Conservation (phyloP, 192 early-diverging fungal genomes). For the Coemansia sp. region DNA sequence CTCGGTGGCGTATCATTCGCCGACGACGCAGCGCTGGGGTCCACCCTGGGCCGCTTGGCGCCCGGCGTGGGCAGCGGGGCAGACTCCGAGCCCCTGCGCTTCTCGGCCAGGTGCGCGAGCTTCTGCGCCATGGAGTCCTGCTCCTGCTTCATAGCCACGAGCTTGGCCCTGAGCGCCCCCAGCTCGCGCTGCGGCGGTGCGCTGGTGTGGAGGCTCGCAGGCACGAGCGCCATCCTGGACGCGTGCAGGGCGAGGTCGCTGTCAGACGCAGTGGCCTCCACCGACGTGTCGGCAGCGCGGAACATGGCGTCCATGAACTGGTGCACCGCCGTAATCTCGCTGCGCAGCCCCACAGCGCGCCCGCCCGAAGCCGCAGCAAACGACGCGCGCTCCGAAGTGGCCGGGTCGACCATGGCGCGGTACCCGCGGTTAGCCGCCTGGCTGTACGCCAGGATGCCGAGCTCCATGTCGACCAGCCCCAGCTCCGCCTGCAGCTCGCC, state of each 20-base stretch:
- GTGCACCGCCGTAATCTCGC: conserved; percentile 17
- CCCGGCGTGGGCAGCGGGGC: not conserved
- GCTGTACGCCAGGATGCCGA: conserved; percentile 4
- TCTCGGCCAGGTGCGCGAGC: conserved; percentile 14
- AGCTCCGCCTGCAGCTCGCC: conserved; percentile 13
- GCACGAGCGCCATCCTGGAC: not conserved
- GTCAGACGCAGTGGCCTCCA: not conserved
- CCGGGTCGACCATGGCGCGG: not conserved
- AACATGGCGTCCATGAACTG: conserved; percentile 1
- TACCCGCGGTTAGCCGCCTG: not conserved
- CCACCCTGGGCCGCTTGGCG: not conserved
- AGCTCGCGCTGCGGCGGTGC: conserved; percentile 2
- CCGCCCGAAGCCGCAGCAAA: not conserved
- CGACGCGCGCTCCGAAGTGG: not conserved
- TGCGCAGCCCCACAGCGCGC: conserved; percentile 1
- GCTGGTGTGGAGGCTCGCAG: not conserved
- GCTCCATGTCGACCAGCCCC: conserved; percentile 17
- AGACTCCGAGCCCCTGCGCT: conserved; percentile 10
- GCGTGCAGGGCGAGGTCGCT: not conserved
- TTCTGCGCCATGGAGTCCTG: conserved; percentile 19
- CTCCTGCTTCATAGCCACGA: conserved; percentile 25
- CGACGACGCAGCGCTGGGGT: not conserved
- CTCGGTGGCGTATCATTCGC: not conserved
- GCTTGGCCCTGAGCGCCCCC: conserved; percentile 14
- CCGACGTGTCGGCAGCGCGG: not conserved